Percentiles rank a stretch among this genome's conserved stretches.
Conservation (phyloP, 495 filamentous ascomycete species). For the Daldinia concentrica region DNA sequence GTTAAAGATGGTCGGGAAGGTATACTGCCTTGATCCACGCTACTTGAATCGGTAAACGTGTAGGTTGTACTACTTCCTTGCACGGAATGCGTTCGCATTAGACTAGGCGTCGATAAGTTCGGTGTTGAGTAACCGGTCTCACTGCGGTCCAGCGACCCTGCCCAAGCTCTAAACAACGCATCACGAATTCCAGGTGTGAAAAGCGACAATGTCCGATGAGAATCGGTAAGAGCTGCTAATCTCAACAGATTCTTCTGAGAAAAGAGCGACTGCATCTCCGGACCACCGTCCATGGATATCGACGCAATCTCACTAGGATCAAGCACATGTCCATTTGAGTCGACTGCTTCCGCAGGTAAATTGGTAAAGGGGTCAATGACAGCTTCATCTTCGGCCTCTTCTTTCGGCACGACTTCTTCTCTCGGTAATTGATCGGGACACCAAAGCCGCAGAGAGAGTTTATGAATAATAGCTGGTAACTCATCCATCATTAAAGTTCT, state of each 20-base stretch:
- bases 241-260: constrained; percentile 89
- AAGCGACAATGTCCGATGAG: constrained; percentile 85
- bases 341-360: constrained; percentile 79
- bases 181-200: constrained; percentile 86
- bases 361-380: constrained; percentile 81
- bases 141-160: constrained; percentile 75
- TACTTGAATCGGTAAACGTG: constrained; percentile 66
- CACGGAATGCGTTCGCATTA: constrained; percentile 70
- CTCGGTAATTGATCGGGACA: constrained; percentile 81
- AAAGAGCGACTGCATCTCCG: constrained; percentile 83
- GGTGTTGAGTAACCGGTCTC: constrained; percentile 67
- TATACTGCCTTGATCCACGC: constrained; percentile 58
- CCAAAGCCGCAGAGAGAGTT: constrained; percentile 88
- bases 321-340: constrained; percentile 77
- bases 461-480: constrained; percentile 93
- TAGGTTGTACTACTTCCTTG: constrained; percentile 69
- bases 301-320: constrained; percentile 77
- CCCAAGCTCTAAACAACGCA: constrained; percentile 91
- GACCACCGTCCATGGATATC: constrained; percentile 75
- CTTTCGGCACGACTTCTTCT: constrained; percentile 59
- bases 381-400: constrained; percentile 56
- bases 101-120: constrained; percentile 61
- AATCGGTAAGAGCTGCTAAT: constrained; percentile 77
- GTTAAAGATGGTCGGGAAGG: constrained; percentile 58
- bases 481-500: constrained; percentile 96